These are phyloP conservation scores for Phytophthora parvispora DNA, from an alignment of 352 stramenopile genomes.

Conservation along the genomic window DNA sequence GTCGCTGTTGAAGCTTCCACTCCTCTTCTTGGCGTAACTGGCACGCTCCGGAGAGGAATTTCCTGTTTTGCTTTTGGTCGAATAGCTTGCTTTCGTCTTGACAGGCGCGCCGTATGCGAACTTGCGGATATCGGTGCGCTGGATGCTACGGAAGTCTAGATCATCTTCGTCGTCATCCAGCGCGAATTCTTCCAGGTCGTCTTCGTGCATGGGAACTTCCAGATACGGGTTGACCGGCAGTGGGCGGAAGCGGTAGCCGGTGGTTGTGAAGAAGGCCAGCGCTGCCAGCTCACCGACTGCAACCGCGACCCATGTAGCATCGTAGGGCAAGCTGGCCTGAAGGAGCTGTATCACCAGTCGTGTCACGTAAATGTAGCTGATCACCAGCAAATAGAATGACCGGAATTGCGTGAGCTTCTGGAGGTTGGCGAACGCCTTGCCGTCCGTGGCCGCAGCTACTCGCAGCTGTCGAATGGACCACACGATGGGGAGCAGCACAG, in stretches of 20 bases:
- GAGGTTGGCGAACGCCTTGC: conserved; percentile 90
- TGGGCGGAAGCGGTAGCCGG: conserved; percentile 94
- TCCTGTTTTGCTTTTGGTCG: conserved; percentile 12
- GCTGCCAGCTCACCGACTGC: conserved; percentile 83
- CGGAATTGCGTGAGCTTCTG: conserved; percentile 97
- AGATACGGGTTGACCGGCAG: conserved; percentile 94
- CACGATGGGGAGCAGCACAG: conserved; percentile 98
- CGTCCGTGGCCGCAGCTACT: conserved; percentile 86
- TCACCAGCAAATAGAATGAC: conserved; percentile 97
- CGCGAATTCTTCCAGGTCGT: conserved; percentile 82
- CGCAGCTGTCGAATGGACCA: conserved; percentile 94
- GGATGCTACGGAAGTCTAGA: conserved; percentile 45
- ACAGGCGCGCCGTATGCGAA: conserved; percentile 40
- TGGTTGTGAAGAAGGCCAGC: conserved; percentile 94
- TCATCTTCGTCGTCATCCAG: conserved; percentile 66
- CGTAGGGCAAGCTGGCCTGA: conserved; percentile 92
- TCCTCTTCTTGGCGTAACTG: conserved; percentile 34
- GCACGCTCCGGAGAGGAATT: conserved; percentile 2
- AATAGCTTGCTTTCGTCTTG: conserved; percentile 17
- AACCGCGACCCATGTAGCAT: conserved; percentile 81
- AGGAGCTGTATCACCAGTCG: conserved; percentile 97
- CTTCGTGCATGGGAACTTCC: conserved; percentile 75
- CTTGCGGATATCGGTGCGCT: conserved; percentile 47
- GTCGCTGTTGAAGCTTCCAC: conserved; percentile 35
- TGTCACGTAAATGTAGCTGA: conserved; percentile 99